These are phyloP conservation scores for Trichoderma asperellum DNA, from an alignment of 2,329 filamentous ascomycete species.

Conservation along the genomic window DNA sequence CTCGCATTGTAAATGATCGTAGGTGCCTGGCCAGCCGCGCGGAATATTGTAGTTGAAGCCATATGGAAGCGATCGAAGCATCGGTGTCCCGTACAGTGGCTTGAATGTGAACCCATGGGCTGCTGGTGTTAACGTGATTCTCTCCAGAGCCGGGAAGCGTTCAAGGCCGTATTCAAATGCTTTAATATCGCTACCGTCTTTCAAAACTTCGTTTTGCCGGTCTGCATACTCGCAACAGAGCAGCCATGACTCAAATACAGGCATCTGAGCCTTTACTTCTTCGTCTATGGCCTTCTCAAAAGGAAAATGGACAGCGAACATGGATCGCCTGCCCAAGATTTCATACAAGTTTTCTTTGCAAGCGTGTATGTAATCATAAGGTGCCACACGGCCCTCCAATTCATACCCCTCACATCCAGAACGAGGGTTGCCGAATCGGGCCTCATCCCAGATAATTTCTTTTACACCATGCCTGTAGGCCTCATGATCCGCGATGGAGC, in stretches of 20 bases:
- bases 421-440: neutral
- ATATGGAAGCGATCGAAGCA: constrained; percentile 45
- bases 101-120: constrained; percentile 43
- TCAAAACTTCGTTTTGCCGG: constrained; percentile 32
- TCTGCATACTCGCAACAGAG: neutral
- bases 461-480: neutral
- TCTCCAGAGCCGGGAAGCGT: constrained; percentile 42
- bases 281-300: neutral
- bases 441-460: constrained; percentile 15
- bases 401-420: neutral
- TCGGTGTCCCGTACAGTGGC: constrained; percentile 49
- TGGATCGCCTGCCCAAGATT: neutral
- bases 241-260: neutral
- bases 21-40: constrained; percentile 34
- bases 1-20: too few species aligned
- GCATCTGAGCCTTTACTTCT: neutral
- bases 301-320: neutral
- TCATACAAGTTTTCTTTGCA: neutral
- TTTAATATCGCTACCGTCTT: constrained; percentile 36
- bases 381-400: neutral
- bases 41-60: constrained; percentile 47
- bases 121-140: constrained; percentile 46
- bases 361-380: neutral
- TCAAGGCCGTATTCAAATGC: constrained; percentile 42
- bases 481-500: constrained; percentile 6